Percentiles rank a stretch among this genome's conserved stretches.
Evolutionary conservation across 176 grass and related monocot species (phyloP).

Genomic region (Aegilops tauschii): DNA sequence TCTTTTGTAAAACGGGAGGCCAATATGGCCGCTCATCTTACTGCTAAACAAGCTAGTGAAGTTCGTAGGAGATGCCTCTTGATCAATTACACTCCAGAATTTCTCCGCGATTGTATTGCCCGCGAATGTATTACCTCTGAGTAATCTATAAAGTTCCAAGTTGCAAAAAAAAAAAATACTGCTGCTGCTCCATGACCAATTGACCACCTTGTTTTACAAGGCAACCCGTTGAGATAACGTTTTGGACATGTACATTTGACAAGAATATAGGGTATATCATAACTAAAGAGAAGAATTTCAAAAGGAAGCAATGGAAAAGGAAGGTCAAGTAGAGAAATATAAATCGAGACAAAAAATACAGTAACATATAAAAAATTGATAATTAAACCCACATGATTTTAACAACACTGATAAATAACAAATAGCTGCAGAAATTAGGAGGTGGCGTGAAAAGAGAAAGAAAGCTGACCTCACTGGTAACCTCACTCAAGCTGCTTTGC

Average conservation of each 20-base stretch:
- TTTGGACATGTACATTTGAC: not conserved
- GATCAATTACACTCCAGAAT: too few species aligned
- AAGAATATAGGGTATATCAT: not conserved
- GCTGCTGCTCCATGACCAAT: too few species aligned
- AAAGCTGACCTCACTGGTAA: slow-evolving; percentile 77
- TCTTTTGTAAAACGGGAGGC: too few species aligned
- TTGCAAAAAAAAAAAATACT: too few species aligned
- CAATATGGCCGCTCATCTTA: too few species aligned
- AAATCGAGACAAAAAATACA: slow-evolving; percentile 2
- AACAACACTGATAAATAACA: slow-evolving; percentile 26
- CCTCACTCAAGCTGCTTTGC: slow-evolving; percentile 94
- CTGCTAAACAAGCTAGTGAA: too few species aligned
- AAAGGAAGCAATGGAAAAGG: not conserved
- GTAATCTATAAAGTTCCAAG: too few species aligned
- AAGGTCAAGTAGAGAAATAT: not conserved
- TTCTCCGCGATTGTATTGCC: too few species aligned
- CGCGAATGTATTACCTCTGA: too few species aligned
- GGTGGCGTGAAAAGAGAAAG: slow-evolving; percentile 10
- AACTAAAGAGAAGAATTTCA: not conserved
- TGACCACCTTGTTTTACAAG: not conserved
- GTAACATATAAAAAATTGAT: slow-evolving; percentile 12
- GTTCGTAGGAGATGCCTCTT: too few species aligned
- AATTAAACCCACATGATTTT: slow-evolving; percentile 17
- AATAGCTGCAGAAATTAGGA: slow-evolving; percentile 1
- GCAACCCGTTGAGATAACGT: not conserved